Conservation (phyloP, 331 rosid genomes). For the Quercus lobata region DNA sequence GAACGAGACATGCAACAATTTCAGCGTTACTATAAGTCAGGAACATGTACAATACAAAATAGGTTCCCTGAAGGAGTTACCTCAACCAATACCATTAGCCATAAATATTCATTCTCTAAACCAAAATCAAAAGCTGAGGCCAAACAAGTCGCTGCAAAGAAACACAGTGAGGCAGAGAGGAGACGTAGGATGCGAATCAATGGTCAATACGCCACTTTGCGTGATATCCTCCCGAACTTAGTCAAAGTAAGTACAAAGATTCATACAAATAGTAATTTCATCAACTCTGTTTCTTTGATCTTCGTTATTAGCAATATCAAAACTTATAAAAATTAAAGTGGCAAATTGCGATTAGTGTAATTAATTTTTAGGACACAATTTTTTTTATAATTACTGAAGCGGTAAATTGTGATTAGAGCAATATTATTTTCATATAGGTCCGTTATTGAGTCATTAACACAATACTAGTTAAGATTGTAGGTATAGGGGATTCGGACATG, state of each 20-base stretch:
- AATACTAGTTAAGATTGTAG: no score
- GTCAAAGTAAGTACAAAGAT: slow-evolving; percentile 42
- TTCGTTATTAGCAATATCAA: neutral
- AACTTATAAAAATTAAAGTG: neutral
- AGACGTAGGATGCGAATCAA: slow-evolving; percentile 66
- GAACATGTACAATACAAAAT: slow-evolving; percentile 12
- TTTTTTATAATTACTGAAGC: no score
- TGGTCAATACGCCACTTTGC: slow-evolving; percentile 56
- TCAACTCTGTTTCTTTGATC: neutral
- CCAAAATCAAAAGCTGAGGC: slow-evolving; percentile 46
- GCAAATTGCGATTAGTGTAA: no score
- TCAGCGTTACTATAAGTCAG: slow-evolving; percentile 25
- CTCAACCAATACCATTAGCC: slow-evolving; percentile 18
- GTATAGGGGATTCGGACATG: no score
- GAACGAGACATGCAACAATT: slow-evolving; percentile 42
- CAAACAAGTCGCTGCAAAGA: slow-evolving; percentile 49
- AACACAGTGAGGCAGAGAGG: slow-evolving; percentile 70
- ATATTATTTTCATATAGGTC: no score
- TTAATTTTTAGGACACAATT: no score
- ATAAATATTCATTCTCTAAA: slow-evolving; percentile 24
- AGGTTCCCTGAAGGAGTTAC: slow-evolving; percentile 25
- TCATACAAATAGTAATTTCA: neutral
- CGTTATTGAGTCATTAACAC: no score
- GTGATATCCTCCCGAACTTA: slow-evolving; percentile 47
- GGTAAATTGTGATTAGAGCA: no score